A percentile compares a stretch with the other conserved stretches of the same genome.
Evolutionary conservation across 140 eudicot species (phyloP).

Genomic region (Stevia rebaudiana): DNA sequence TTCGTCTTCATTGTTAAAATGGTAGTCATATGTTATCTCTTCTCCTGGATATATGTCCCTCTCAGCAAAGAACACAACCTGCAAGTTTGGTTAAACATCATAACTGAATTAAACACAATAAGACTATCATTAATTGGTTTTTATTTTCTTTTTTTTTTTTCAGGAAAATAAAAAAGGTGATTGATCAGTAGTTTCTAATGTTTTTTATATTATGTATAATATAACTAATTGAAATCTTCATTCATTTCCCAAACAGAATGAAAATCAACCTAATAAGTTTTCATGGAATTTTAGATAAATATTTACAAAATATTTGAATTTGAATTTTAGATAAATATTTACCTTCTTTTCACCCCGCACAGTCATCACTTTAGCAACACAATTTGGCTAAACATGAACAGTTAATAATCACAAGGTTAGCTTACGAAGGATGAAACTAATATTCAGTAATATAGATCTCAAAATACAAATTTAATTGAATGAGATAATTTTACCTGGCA

Average conservation of each 20-base stretch:
- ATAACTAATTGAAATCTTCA: neutral
- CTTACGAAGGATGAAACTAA: conserved; percentile 10
- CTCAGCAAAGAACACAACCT: conserved; percentile 79
- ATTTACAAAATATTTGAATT: neutral
- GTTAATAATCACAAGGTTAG: conserved; percentile 18
- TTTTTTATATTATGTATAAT: neutral
- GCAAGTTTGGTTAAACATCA: conserved; percentile 12
- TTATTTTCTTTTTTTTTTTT: neutral
- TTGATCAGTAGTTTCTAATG: neutral
- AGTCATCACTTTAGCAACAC: conserved; percentile 66
- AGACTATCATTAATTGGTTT: neutral
- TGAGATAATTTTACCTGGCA: conserved; percentile 41
- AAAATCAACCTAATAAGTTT: neutral
- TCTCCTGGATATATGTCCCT: conserved; percentile 87
- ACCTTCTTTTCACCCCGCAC: conserved; percentile 80
- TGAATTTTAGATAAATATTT: conserved; percentile 6
- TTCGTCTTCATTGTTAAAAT: conserved; percentile 80
- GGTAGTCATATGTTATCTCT: conserved; percentile 84
- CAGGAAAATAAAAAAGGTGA: neutral
- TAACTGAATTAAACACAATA: neutral
- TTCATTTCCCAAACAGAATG: neutral
- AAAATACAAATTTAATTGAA: neutral
- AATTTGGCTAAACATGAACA: conserved; percentile 59
- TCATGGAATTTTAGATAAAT: neutral
- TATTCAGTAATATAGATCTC: too few relatives aligned